A percentile compares a stretch with the other conserved stretches of the same genome.
These are phyloP conservation scores for Syzygium jambos DNA, from an alignment of 345 rosid species.

Conservation along the genomic window DNA sequence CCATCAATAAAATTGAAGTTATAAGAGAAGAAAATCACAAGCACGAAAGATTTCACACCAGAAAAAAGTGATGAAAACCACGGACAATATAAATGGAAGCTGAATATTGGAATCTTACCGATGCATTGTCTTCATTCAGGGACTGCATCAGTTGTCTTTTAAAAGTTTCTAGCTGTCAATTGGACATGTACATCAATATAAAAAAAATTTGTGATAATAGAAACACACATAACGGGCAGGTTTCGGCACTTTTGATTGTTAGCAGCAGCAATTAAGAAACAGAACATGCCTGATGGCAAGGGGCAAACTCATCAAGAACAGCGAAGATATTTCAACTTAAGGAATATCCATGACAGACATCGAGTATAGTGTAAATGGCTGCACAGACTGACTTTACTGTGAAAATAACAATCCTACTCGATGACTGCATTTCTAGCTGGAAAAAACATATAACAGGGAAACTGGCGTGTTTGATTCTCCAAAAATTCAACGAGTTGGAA, in stretches of 20 bases:
- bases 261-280: background rate
- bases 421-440: background rate
- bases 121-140: conserved; percentile 57
- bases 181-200: background rate
- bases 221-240: background rate
- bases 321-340: background rate
- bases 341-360: background rate
- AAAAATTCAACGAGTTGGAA: background rate
- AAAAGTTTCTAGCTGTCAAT: conserved; percentile 69
- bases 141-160: conserved; percentile 95
- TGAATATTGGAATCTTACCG: conserved; percentile 35
- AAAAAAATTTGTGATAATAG: background rate
- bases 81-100: background rate
- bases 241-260: background rate
- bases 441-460: background rate
- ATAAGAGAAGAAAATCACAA: background rate
- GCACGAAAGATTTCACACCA: background rate
- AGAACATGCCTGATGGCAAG: background rate
- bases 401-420: background rate
- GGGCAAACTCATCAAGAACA: background rate
- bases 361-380: background rate
- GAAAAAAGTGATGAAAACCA: background rate
- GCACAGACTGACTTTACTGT: background rate
- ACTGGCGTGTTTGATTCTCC: background rate
- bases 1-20: background rate